Percentiles rank a stretch among this genome's conserved stretches.
These are phyloP conservation scores for Fusarium aywerte DNA, from an alignment of 2,329 filamentous ascomycete genomes.

Conservation along the genomic window DNA sequence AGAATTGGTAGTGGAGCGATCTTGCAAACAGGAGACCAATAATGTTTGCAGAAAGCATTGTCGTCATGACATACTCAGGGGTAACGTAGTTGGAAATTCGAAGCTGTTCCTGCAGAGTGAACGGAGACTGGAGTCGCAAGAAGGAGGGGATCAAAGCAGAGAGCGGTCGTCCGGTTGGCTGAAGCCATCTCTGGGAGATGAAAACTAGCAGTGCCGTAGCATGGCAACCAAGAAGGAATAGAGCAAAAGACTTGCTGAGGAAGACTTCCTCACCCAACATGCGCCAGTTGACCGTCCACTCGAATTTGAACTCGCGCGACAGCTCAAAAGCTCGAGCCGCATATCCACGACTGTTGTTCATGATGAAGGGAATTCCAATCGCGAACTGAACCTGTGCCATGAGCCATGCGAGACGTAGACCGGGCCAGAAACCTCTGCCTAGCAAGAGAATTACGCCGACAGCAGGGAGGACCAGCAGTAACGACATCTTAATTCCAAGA, in stretches of 20 bases:
- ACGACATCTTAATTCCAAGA: conserved; percentile 93
- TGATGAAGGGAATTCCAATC: conserved; percentile 74
- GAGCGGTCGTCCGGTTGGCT: conserved; percentile 70
- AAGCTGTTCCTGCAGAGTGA: conserved; percentile 63
- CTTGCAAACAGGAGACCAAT: conserved; percentile 87
- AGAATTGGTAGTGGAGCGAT: conserved; percentile 95
- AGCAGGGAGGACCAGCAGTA: conserved; percentile 84
- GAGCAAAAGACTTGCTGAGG: conserved; percentile 73
- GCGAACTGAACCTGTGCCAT: conserved; percentile 82
- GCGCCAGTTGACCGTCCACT: conserved; percentile 99
- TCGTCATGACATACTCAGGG: conserved; percentile 78
- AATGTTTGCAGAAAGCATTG: conserved; percentile 78
- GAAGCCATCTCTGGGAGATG: conserved; percentile 75
- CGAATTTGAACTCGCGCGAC: conserved; percentile 89
- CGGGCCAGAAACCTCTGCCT: conserved; percentile 72
- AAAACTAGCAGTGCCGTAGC: conserved; percentile 73
- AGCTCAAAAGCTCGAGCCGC: conserved; percentile 88
- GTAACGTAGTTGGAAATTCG: conserved; percentile 69
- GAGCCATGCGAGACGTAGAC: conserved; percentile 74
- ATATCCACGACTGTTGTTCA: conserved; percentile 75
- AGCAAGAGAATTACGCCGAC: conserved; percentile 81
- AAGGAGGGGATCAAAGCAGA: conserved; percentile 62
- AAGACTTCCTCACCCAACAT: conserved; percentile 89
- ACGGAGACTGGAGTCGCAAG: conserved; percentile 57
- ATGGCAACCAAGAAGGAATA: conserved; percentile 74